phyloP scores from a whole-genome alignment of 345 rosid genomes.

The Trapa bicornis region DNA sequence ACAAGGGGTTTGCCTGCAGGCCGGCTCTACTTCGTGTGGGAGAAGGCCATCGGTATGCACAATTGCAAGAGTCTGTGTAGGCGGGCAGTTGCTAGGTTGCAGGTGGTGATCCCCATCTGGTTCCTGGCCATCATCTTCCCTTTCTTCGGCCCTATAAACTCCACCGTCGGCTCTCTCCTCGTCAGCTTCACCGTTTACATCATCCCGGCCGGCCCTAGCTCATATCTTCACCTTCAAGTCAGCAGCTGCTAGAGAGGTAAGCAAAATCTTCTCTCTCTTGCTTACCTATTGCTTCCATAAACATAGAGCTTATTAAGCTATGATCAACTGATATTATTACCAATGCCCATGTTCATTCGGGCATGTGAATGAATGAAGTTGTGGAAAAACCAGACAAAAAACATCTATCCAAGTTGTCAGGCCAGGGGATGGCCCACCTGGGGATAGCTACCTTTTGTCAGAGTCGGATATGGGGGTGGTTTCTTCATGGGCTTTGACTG shows the following conservation, averaged over 20 bases:
- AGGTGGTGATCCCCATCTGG: conserved; percentile 94
- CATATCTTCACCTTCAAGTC: conserved; percentile 82
- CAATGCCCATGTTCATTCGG: not conserved
- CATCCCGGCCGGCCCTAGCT: conserved; percentile 94
- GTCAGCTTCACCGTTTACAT: conserved; percentile 99
- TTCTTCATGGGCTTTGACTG: not conserved
- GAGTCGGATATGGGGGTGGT: not conserved
- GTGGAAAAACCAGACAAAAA: not conserved
- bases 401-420: not conserved
- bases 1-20: conserved; percentile 96
- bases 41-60: conserved; percentile 94
- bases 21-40: conserved; percentile 95
- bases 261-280: not conserved
- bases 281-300: not conserved
- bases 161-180: conserved; percentile 91
- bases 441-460: not conserved
- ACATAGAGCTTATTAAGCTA: not conserved
- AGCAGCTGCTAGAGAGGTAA: conserved; percentile 78
- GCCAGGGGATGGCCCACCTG: not conserved
- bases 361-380: no score
- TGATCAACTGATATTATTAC: not conserved
- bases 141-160: conserved; percentile 93
- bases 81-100: conserved; percentile 87
- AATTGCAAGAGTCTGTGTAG: conserved; percentile 91
- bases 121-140: conserved; percentile 90